Evolutionary conservation across 768 basidiomycete species (phyloP).

Genomic region (Mycena sanguinolenta): DNA sequence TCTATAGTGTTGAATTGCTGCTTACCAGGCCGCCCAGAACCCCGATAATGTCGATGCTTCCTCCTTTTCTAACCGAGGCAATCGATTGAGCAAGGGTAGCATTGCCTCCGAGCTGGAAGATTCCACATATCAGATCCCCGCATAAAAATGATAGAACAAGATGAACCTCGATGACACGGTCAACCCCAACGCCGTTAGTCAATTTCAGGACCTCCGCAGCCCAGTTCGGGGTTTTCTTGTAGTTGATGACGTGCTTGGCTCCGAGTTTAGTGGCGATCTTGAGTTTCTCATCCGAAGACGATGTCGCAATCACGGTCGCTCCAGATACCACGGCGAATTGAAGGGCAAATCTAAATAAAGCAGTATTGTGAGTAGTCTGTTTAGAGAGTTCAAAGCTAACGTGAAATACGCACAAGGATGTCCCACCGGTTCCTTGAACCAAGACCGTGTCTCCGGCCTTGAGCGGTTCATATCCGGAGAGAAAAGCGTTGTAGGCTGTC

Average conservation of each 20-base stretch:
- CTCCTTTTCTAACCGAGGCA: too few species aligned
- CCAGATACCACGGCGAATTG: constrained; percentile 65
- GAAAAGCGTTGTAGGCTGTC: constrained; percentile 65
- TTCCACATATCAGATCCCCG: constrained; percentile 30
- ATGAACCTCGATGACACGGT: constrained; percentile 40
- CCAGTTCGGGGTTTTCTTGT: too few species aligned
- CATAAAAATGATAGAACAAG: constrained; percentile 42
- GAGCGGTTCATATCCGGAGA: constrained; percentile 49
- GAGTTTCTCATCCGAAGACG: too few species aligned
- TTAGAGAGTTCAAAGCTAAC: background rate
- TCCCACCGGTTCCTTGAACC: constrained; percentile 60
- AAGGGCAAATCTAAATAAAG: constrained; percentile 59
- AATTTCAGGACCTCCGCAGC: constrained; percentile 56
- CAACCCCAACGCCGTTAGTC: constrained; percentile 39
- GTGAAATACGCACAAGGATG: constrained; percentile 48
- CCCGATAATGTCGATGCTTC: too few species aligned
- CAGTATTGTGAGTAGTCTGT: background rate
- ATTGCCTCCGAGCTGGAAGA: constrained; percentile 53
- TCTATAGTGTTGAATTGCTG: too few species aligned
- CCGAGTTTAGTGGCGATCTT: too few species aligned
- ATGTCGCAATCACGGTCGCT: constrained; percentile 64
- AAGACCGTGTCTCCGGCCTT: constrained; percentile 64
- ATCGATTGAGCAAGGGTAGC: constrained; percentile 54
- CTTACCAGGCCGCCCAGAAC: too few species aligned
- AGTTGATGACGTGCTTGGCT: too few species aligned